Evolutionary conservation across 176 grass and related monocot genomes (phyloP), one percentile per base, ranked within the genome.

Genomic region (Oryza longistaminata): DNA sequence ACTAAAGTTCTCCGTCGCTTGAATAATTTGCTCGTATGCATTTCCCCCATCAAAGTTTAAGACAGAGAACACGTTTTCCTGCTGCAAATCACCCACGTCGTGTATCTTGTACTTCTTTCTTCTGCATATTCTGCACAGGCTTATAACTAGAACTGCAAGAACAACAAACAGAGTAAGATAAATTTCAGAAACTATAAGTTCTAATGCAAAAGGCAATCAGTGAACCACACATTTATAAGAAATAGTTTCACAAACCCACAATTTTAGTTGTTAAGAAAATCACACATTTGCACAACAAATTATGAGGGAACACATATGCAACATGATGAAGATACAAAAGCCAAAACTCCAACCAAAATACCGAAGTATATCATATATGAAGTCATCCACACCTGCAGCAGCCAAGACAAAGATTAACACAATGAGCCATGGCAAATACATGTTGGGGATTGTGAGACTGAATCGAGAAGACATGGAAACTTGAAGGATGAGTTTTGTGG

Each of bases 381-480:
- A 27, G 11, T 77, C 69, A 35, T 91, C 83, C 7, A 60, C 85
- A 0, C 76, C 58, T 0, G 76, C 79, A 46, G 40, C 58, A 7
- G 6, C 3, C 8, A 15, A 16, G 13, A 79, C 24, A 22, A 50
- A 45, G 19, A 77, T 11, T n/a, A 77, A 0, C 58, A 77, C 13
- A 13, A 45, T 46, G 50, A 79, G 11, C 37, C 15, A 79, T 19
- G 8, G 67, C 24, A 15, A 29, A 66, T 31, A 25, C 62, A 26
- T 13, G 10, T 3, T 25, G 50, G 50, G 10, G 6, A 25, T 9
- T 50, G 16, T 66, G 21, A 27, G 61, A 31, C n/a, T 43, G 68
- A 68, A 61, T 6, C 49, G 12, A 3, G 53, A 58, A 73, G 55
- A 43, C 39, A 58, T 6, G 71, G 42, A 40, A 24, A 24, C 17